Evolutionary conservation across 1,284 basidiomycete species (phyloP), one percentile per base, ranked within the genome.

Genomic region (Puccinia hordei): DNA sequence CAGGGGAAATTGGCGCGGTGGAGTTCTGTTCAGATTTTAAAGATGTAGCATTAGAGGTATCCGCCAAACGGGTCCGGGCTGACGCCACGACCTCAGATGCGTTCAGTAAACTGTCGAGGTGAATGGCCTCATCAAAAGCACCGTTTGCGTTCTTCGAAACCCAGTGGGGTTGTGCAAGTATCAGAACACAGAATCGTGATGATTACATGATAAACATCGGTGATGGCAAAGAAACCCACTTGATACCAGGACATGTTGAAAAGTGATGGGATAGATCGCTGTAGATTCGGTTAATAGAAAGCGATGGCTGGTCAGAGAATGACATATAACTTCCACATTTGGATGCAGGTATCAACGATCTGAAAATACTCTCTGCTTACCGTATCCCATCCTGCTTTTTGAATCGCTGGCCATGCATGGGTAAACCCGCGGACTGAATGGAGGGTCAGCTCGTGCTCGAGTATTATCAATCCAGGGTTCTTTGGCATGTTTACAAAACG

Each of bases 361-460:
- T 33, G 24, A 41, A 44, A 53, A 49, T 49, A 12, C 22, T 9
- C 17, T 27, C n/a, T n/a, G 68, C 90, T 91, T 49, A 86, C 84
- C 55, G 88, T 86, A 65, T 88, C 88, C 93, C 93, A 95, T 44
- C 90, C 90, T 82, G 90, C 90, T 17, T 87, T 82, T 77, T 87
- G 86, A 84, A 94, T 90, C 61, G 89, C 81, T 12, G 91, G 90
- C 85, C 89, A 94, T 17, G 90, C 85, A 78, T 87, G 86, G 17
- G 92, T 91, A 87, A 94, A 95, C 8, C 89, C 89, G 63, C 88
- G 85, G 55, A 93, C 90, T 30, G 91, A 88, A 81, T 87, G 84
- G 69, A 89, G 86, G n/a, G 88, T 89, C n/a, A 91, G 86, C 85
- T 95, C 94, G 86, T 96, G 94, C 86, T 95, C 92, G 82, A 95